A percentile compares a stretch with the other conserved stretches of the same genome.
Conservation (phyloP, 2,329 filamentous ascomycete genomes). For the Pseudopyricularia javanii region DNA sequence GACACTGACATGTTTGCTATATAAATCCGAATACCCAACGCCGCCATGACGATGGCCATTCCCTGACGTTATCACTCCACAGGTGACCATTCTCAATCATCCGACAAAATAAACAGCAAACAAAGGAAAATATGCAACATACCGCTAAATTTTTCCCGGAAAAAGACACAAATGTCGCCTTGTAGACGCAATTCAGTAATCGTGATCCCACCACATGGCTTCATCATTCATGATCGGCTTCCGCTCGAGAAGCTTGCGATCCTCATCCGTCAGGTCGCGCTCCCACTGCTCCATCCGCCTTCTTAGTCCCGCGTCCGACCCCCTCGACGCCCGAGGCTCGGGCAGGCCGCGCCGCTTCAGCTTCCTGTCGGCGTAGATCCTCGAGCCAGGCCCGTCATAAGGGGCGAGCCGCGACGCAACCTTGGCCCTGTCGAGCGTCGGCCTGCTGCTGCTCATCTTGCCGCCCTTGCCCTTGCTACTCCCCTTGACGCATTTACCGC, state of each 20-base stretch:
- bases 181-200: neutral
- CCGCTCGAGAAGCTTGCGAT: neutral
- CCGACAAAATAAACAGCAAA: no score
- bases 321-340: neutral
- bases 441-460: neutral
- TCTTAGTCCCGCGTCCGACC: neutral
- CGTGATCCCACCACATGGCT: neutral
- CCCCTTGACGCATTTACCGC: constrained; percentile 1
- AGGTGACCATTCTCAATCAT: no score
- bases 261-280: neutral
- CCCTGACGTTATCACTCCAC: no score
- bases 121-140: neutral
- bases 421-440: constrained; percentile 1
- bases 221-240: neutral
- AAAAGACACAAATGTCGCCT: neutral
- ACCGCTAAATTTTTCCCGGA: neutral
- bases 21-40: no score
- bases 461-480: neutral
- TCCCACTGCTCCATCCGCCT: neutral
- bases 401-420: neutral
- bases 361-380: neutral
- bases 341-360: neutral
- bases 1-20: no score
- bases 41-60: no score
- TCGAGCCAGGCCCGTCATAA: constrained; percentile 2